Evolutionary conservation across 352 stramenopile species (phyloP).

Genomic region (Vaucheria bursata): DNA sequence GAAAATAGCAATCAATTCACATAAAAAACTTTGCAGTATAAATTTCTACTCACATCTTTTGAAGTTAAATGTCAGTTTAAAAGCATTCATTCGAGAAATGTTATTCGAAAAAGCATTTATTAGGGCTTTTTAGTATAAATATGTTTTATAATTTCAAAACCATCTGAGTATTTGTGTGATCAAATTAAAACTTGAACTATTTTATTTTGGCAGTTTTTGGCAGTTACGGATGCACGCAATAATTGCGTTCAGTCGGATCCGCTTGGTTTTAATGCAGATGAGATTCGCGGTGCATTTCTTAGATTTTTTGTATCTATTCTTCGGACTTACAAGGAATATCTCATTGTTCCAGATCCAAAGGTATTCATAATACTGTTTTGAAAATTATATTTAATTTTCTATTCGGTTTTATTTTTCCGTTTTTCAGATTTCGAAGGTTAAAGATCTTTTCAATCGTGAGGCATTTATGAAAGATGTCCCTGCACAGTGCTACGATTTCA

Average conservation of each 20-base stretch:
- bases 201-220: slow-evolving; percentile 20
- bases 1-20: too few relatives aligned
- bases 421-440: neutral
- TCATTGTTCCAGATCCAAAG: slow-evolving; percentile 13
- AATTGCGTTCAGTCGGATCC: slow-evolving; percentile 17
- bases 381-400: neutral
- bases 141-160: too few relatives aligned
- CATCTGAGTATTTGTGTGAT: too few relatives aligned
- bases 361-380: neutral
- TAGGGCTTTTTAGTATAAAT: too few relatives aligned
- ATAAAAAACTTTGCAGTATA: too few relatives aligned
- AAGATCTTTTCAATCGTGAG: slow-evolving; percentile 31
- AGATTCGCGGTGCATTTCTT: slow-evolving; percentile 49
- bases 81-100: too few relatives aligned
- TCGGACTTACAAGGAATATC: slow-evolving; percentile 30
- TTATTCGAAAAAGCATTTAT: too few relatives aligned
- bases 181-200: too few relatives aligned
- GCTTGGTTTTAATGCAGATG: slow-evolving; percentile 34
- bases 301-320: slow-evolving; percentile 49
- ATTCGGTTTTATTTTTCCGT: neutral
- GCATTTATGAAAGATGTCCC: slow-evolving; percentile 33
- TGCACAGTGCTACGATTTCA: slow-evolving; percentile 30
- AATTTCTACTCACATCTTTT: too few relatives aligned
- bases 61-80: too few relatives aligned
- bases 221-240: slow-evolving; percentile 44